Evolutionary conservation across 495 filamentous ascomycete species (phyloP).

Genomic region (Daldinia concentrica): DNA sequence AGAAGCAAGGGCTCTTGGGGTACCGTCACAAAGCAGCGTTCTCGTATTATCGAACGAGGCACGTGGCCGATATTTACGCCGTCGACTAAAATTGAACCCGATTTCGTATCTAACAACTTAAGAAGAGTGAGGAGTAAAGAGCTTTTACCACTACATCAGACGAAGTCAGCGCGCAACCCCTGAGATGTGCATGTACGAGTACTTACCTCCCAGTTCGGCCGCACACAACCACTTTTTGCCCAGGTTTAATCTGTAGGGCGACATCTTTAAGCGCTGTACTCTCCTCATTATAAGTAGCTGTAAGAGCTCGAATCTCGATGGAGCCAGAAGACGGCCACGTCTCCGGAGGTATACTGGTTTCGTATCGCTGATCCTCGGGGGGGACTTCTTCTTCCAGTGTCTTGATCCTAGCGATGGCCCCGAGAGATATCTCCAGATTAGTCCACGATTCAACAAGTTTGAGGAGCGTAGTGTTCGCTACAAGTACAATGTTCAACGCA

Average conservation of each 20-base stretch:
- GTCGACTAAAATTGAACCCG: constrained; percentile 57
- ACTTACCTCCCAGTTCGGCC: constrained; percentile 48
- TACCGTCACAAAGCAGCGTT: constrained; percentile 49
- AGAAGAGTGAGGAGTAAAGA: constrained; percentile 53
- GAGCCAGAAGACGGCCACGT: constrained; percentile 56
- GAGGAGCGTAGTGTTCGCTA: constrained; percentile 47
- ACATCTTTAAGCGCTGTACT: constrained; percentile 53
- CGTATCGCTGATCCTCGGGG: constrained; percentile 57
- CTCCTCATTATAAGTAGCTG: constrained; percentile 48
- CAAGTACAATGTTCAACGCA: constrained; percentile 51
- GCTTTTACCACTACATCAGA: constrained; percentile 51
- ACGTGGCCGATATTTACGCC: constrained; percentile 53
- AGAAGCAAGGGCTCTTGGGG: constrained; percentile 62
- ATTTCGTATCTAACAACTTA: constrained; percentile 46
- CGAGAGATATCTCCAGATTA: constrained; percentile 54
- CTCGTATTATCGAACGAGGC: constrained; percentile 48
- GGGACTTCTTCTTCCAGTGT: constrained; percentile 60
- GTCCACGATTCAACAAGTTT: constrained; percentile 53
- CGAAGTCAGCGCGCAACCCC: constrained; percentile 3
- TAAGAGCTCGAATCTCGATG: constrained; percentile 57
- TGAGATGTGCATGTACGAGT: background rate
- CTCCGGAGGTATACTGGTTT: constrained; percentile 61
- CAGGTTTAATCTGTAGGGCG: constrained; percentile 59
- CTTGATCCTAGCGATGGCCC: constrained; percentile 64
- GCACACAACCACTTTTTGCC: constrained; percentile 67